Conservation (phyloP, 2,329 filamentous ascomycete species). For the Monosporascus sp. region DNA sequence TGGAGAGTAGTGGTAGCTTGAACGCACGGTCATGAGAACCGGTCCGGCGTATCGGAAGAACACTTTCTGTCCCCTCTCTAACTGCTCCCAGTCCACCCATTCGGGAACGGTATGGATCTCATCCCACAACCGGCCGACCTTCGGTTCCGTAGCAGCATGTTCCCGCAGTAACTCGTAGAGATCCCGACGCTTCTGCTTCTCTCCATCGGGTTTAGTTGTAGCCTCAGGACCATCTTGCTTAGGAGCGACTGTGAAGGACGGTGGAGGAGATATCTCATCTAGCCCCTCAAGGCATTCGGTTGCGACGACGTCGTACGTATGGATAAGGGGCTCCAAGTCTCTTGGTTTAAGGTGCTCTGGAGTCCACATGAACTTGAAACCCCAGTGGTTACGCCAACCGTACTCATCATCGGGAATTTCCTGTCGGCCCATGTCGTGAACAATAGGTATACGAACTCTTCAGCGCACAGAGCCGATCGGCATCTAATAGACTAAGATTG, state of each 20-base stretch:
- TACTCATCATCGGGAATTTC: constrained; percentile 2
- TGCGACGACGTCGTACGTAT: constrained; percentile 64
- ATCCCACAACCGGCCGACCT: constrained; percentile 55
- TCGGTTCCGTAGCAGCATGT: constrained; percentile 51
- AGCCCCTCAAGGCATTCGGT: constrained; percentile 61
- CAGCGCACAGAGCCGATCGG: too few species aligned
- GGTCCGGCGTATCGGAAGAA: constrained; percentile 73
- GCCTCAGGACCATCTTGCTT: constrained; percentile 16
- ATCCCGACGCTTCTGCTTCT: constrained; percentile 43
- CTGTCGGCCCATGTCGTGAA: too few species aligned
- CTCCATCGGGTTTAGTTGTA: constrained; percentile 17
- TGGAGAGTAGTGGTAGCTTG: neutral
- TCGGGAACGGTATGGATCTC: constrained; percentile 62
- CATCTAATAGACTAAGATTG: too few species aligned
- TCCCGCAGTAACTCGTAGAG: constrained; percentile 59
- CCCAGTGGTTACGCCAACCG: constrained; percentile 42
- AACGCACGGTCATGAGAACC: constrained; percentile 51
- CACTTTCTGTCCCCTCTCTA: constrained; percentile 67
- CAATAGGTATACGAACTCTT: too few species aligned
- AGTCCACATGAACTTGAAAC: constrained; percentile 66
- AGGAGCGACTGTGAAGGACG: constrained; percentile 3
- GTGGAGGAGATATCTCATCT: constrained; percentile 53
- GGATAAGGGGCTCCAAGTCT: constrained; percentile 55
- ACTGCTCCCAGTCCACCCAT: constrained; percentile 77
- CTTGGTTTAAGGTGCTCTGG: constrained; percentile 56